Conservation (phyloP, 2,329 filamentous ascomycete species). For the Trichoderma afroharzianum region DNA sequence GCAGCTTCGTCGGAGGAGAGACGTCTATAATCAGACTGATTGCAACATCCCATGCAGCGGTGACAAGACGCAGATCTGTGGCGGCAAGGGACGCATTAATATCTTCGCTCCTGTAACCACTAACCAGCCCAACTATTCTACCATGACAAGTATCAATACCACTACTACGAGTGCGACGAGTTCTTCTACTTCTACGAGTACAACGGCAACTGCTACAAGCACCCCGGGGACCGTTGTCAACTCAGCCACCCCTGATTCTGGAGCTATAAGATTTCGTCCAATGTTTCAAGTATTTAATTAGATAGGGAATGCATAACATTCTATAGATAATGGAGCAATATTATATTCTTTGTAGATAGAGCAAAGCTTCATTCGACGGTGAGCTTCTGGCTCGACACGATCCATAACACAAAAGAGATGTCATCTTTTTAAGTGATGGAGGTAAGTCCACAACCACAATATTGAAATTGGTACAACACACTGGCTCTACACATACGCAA, state of each 20-base stretch:
- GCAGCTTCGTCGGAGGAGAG: neutral
- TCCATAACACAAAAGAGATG: neutral
- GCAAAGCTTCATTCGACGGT: neutral
- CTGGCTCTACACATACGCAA: neutral
- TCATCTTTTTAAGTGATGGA: neutral
- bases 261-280: neutral
- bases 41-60: constrained; percentile 6
- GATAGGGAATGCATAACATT: neutral
- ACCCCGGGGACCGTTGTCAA: neutral
- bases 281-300: neutral
- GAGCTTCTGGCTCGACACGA: neutral
- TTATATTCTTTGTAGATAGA: neutral
- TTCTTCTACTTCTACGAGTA: neutral
- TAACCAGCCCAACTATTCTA: neutral
- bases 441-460: neutral
- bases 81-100: constrained; percentile 19
- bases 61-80: constrained; percentile 20
- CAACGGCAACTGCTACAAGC: neutral
- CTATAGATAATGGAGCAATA: neutral
- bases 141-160: neutral
- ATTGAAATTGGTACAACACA: neutral
- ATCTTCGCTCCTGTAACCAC: constrained; percentile 19
- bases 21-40: neutral
- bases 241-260: neutral
- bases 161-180: neutral